Percentiles rank a stretch among this genome's conserved stretches.
Evolutionary conservation across 768 basidiomycete species (phyloP).

Genomic region (Boletellus sp.): DNA sequence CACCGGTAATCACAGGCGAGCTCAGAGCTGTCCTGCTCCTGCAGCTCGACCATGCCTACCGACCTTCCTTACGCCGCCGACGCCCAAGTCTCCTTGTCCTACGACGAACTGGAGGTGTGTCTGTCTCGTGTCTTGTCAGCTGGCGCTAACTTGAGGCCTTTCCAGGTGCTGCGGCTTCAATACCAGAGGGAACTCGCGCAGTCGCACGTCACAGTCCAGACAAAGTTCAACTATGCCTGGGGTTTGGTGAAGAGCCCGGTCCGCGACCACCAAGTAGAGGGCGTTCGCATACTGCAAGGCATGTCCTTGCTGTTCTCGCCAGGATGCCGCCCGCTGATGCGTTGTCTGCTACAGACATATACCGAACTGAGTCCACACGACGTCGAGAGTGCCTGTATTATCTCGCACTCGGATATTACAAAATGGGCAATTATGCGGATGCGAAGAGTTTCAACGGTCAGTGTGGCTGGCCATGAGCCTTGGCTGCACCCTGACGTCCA

Average conservation of each 20-base stretch:
- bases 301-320: conserved; percentile 10
- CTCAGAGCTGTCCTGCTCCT: conserved; percentile 6
- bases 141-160: neutral
- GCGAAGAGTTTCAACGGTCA: conserved; percentile 89
- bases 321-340: conserved; percentile 3
- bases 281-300: conserved; percentile 90
- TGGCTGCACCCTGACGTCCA: conserved; percentile 1
- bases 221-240: conserved; percentile 98
- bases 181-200: conserved; percentile 86
- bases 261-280: conserved; percentile 85
- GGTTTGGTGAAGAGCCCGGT: conserved; percentile 90
- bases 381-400: conserved; percentile 96
- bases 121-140: neutral
- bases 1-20: conserved; percentile 18
- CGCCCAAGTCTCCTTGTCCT: conserved; percentile 82
- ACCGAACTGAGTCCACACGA: conserved; percentile 79
- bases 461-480: conserved; percentile 23
- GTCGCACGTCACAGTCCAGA: conserved; percentile 86
- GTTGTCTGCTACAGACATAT: conserved; percentile 63
- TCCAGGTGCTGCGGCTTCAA: conserved; percentile 77
- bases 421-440: conserved; percentile 92
- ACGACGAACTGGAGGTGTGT: conserved; percentile 82
- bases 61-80: conserved; percentile 96
- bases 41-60: conserved; percentile 49
- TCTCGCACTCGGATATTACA: conserved; percentile 93